Percentiles rank a stretch among this genome's conserved stretches.
These are phyloP conservation scores for Hippophae gyantsensis DNA, from an alignment of 306 rosid species.

Conservation along the genomic window DNA sequence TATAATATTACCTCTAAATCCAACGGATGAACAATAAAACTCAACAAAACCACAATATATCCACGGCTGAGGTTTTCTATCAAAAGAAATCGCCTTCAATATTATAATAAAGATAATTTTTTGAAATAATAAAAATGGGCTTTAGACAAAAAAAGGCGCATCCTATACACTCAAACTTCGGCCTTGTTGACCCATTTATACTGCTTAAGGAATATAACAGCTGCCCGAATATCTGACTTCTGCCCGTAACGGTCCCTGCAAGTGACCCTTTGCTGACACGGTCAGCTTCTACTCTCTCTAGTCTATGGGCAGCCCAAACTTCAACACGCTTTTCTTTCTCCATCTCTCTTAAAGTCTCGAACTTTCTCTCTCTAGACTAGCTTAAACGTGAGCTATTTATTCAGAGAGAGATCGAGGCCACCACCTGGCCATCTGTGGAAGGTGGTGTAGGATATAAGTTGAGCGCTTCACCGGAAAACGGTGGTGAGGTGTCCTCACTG, in stretches of 20 bases:
- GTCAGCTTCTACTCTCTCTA: slow-evolving; percentile 29
- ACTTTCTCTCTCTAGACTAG: slow-evolving; percentile 6
- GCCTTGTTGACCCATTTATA: slow-evolving; percentile 15
- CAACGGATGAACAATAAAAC: too few species aligned
- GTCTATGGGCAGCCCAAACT: slow-evolving; percentile 20
- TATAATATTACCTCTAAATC: too few species aligned
- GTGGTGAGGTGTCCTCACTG: slow-evolving; percentile 7
- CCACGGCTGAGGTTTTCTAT: too few species aligned
- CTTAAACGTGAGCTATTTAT: slow-evolving; percentile 40
- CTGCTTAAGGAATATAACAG: slow-evolving; percentile 18
- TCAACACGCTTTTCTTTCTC: slow-evolving; percentile 14
- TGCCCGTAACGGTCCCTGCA: slow-evolving; percentile 26
- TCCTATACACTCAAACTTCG: too few species aligned
- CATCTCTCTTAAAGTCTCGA: slow-evolving; percentile 3
- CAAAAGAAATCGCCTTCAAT: too few species aligned
- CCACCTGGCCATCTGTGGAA: slow-evolving; percentile 22
- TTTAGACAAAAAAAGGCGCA: too few species aligned
- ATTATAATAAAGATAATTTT: too few species aligned
- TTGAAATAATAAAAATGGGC: too few species aligned
- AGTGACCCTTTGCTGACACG: slow-evolving; percentile 40
- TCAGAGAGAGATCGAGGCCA: slow-evolving; percentile 21
- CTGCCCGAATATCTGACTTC: slow-evolving; percentile 43
- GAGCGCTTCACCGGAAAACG: slow-evolving; percentile 21
- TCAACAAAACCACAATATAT: too few species aligned
- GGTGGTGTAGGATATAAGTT: slow-evolving; percentile 33